These are phyloP conservation scores for Malus hybrid DNA, from an alignment of 331 rosid species.

Conservation along the genomic window DNA sequence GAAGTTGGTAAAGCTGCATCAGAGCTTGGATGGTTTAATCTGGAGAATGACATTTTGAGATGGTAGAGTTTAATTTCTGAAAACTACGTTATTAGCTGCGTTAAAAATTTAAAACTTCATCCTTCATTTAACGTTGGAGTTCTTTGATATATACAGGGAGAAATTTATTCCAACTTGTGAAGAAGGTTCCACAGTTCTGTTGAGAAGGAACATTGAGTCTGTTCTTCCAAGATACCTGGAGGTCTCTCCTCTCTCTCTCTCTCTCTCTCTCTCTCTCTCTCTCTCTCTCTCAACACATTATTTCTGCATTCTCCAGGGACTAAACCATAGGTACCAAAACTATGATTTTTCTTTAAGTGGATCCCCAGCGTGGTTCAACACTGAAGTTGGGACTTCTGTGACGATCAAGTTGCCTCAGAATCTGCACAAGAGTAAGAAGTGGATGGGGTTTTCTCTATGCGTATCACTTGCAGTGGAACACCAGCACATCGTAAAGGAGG, in stretches of 20 bases:
- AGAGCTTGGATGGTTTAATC: not conserved
- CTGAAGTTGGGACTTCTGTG: not conserved
- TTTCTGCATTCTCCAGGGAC: not conserved
- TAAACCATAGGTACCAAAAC: not conserved
- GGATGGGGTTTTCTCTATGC: slow-evolving; percentile 17
- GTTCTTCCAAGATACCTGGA: not conserved
- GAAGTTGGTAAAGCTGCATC: not conserved
- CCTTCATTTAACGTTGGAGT: not conserved
- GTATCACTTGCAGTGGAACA: not conserved
- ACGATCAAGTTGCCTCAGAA: not conserved
- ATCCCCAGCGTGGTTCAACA: slow-evolving; percentile 12
- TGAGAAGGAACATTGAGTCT: not conserved
- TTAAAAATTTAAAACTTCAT: not conserved
- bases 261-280: not conserved
- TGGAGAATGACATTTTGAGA: not conserved
- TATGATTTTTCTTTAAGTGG: not conserved
- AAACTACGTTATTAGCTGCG: not conserved
- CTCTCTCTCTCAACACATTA: not conserved
- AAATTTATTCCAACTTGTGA: not conserved
- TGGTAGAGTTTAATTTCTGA: not conserved
- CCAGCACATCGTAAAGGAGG: too few relatives aligned
- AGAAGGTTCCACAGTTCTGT: not conserved
- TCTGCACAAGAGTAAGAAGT: not conserved
- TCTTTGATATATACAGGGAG: not conserved
- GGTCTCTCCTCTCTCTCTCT: not conserved